These are phyloP conservation scores for Noccaea bulbosa DNA, from an alignment of 345 rosid species.

Conservation along the genomic window DNA sequence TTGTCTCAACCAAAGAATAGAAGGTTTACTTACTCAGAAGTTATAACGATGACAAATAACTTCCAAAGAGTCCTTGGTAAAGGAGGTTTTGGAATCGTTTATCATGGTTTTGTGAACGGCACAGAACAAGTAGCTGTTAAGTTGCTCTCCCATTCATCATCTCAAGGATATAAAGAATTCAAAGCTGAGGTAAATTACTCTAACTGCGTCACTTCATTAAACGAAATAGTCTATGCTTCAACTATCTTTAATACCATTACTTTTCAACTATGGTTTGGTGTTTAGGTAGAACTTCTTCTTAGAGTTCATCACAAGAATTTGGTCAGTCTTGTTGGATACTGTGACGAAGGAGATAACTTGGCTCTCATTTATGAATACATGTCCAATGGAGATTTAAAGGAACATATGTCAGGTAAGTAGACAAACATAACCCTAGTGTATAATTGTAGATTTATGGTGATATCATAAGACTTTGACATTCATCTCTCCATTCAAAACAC, in stretches of 20 bases:
- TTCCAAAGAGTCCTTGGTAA: slow-evolving; percentile 52
- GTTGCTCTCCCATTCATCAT: slow-evolving; percentile 44
- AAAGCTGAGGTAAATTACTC: slow-evolving; percentile 45
- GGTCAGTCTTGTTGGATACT: slow-evolving; percentile 52
- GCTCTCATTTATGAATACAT: slow-evolving; percentile 58
- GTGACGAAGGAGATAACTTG: slow-evolving; percentile 44
- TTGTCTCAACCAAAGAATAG: slow-evolving; percentile 34
- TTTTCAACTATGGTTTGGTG: neutral
- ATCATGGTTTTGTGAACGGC: slow-evolving; percentile 47
- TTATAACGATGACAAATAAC: slow-evolving; percentile 50
- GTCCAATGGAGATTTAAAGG: slow-evolving; percentile 52
- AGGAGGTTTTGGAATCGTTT: slow-evolving; percentile 72
- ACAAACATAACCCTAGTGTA: neutral
- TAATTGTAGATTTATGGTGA: neutral
- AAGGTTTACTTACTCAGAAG: slow-evolving; percentile 46
- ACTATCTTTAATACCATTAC: neutral
- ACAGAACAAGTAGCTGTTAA: slow-evolving; percentile 49
- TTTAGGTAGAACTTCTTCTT: slow-evolving; percentile 56
- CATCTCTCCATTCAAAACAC: neutral
- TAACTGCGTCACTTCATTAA: neutral
- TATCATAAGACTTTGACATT: neutral
- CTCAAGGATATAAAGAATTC: slow-evolving; percentile 48
- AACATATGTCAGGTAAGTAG: slow-evolving; percentile 47
- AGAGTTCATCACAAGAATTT: slow-evolving; percentile 66
- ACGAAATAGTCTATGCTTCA: neutral